phyloP scores from a whole-genome alignment of 2,329 filamentous ascomycete species.

The Aspergillus quadricinctus region DNA sequence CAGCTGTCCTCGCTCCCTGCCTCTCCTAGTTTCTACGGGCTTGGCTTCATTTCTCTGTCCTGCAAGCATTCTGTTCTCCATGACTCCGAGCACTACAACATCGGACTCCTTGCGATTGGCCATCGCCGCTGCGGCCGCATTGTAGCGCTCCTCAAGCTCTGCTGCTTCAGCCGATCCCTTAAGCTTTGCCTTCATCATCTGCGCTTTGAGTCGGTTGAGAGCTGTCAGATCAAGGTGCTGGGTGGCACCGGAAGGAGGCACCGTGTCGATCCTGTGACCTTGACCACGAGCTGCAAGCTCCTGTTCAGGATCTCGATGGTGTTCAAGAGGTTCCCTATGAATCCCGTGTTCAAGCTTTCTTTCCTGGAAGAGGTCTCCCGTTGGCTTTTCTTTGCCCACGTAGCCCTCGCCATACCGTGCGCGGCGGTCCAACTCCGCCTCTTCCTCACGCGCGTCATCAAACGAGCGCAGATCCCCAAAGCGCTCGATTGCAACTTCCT shows the following conservation, averaged over 20 bases:
- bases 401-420: slow-evolving; percentile 81
- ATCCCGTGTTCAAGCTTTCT: slow-evolving; percentile 60
- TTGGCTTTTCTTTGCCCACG: slow-evolving; percentile 78
- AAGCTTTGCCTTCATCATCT: slow-evolving; percentile 94
- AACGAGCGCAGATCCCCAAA: slow-evolving; percentile 80
- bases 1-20: slow-evolving; percentile 76
- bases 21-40: slow-evolving; percentile 71
- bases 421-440: slow-evolving; percentile 80
- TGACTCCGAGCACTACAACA: slow-evolving; percentile 76
- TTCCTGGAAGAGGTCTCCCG: slow-evolving; percentile 78
- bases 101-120: slow-evolving; percentile 56
- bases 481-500: slow-evolving; percentile 77
- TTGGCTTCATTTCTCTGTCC: slow-evolving; percentile 72
- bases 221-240: slow-evolving; percentile 67
- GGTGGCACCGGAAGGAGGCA: slow-evolving; percentile 45
- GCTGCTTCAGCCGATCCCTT: slow-evolving; percentile 70
- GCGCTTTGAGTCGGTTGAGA: slow-evolving; percentile 84
- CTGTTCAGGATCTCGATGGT: slow-evolving; percentile 30
- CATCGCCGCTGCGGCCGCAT: slow-evolving; percentile 64
- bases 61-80: slow-evolving; percentile 85
- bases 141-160: slow-evolving; percentile 79
- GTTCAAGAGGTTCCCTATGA: slow-evolving; percentile 30
- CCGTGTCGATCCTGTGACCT: slow-evolving; percentile 56
- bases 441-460: slow-evolving; percentile 88
- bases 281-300: slow-evolving; percentile 45